Conservation (phyloP, 208 protist species). For the Leishmania amazonensis region DNA sequence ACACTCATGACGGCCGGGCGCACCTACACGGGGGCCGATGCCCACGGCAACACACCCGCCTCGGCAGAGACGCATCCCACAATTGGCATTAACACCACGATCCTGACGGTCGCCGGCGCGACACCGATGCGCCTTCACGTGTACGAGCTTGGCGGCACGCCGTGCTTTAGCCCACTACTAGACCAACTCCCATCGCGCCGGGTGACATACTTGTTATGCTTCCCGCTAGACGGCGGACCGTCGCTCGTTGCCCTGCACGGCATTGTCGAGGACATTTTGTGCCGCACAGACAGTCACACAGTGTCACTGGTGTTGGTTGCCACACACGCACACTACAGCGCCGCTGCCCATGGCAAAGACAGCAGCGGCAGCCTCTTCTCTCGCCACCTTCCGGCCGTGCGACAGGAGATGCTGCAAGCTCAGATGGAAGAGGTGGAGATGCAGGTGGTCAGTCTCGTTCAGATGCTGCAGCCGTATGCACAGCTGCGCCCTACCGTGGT, state of each 20-base stretch:
- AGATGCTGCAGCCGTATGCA: slow-evolving; percentile 59
- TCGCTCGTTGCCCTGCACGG: slow-evolving; percentile 47
- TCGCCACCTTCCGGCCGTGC: slow-evolving; percentile 6
- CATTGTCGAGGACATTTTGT: slow-evolving; percentile 74
- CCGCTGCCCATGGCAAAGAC: slow-evolving; percentile 7
- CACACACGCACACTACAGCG: slow-evolving; percentile 38
- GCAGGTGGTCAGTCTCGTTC: slow-evolving; percentile 69
- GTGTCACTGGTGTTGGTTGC: slow-evolving; percentile 43
- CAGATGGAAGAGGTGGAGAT: slow-evolving; percentile 58
- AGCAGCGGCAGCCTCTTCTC: slow-evolving; percentile 3
- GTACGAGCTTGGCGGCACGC: slow-evolving; percentile 65
- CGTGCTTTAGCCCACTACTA: slow-evolving; percentile 67
- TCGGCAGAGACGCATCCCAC: slow-evolving; percentile 14
- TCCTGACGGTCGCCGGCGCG: slow-evolving; percentile 16
- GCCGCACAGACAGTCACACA: slow-evolving; percentile 53
- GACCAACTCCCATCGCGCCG: slow-evolving; percentile 64
- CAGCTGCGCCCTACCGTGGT: slow-evolving; percentile 70
- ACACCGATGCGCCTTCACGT: slow-evolving; percentile 49
- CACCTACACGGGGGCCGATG: not conserved
- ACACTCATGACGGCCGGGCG: slow-evolving; percentile 35
- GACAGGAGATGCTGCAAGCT: slow-evolving; percentile 27
- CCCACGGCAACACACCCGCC: not conserved
- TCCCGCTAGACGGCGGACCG: slow-evolving; percentile 48
- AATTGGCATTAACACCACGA: slow-evolving; percentile 32
- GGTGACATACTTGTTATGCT: slow-evolving; percentile 79